phyloP scores from a whole-genome alignment of 257 asterid species.

The Lantana camara region DNA sequence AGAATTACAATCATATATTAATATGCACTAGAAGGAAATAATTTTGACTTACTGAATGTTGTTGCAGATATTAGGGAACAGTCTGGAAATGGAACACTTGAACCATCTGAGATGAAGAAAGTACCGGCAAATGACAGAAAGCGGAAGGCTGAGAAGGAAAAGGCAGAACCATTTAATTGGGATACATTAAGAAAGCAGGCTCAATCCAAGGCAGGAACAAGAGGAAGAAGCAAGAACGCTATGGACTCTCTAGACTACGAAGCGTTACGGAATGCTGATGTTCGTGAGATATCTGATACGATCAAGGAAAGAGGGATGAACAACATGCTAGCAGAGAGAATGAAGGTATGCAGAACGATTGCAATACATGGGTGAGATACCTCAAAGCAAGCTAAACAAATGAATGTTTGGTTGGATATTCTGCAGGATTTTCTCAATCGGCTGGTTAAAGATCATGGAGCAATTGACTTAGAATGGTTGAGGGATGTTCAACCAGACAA shows the following conservation, averaged over 20 bases:
- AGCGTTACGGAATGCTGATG: constrained; percentile 55
- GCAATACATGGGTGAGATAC: not conserved
- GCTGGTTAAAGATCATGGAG: constrained; percentile 66
- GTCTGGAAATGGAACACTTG: too few relatives aligned
- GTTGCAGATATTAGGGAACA: constrained; percentile 34
- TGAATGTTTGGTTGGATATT: constrained; percentile 28
- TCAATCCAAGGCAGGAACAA: constrained; percentile 35
- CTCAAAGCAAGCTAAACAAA: not conserved
- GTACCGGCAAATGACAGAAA: constrained; percentile 45
- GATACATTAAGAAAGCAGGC: constrained; percentile 64
- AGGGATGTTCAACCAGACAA: constrained; percentile 73
- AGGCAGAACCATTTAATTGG: constrained; percentile 54
- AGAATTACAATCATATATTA: constrained; percentile 17
- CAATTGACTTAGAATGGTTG: constrained; percentile 84
- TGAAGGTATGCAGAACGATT: constrained; percentile 53
- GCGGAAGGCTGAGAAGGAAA: constrained; percentile 51
- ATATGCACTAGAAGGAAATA: not conserved
- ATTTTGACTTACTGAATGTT: constrained; percentile 22
- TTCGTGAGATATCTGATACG: constrained; percentile 50
- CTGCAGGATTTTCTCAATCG: constrained; percentile 81
- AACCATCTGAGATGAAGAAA: too few relatives aligned
- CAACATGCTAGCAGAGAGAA: constrained; percentile 70
- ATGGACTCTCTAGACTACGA: constrained; percentile 87
- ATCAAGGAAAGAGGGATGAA: constrained; percentile 76
- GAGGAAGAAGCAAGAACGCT: constrained; percentile 53